phyloP scores from a whole-genome alignment of 306 rosid genomes.

The Hylodesmum podocarpum region DNA sequence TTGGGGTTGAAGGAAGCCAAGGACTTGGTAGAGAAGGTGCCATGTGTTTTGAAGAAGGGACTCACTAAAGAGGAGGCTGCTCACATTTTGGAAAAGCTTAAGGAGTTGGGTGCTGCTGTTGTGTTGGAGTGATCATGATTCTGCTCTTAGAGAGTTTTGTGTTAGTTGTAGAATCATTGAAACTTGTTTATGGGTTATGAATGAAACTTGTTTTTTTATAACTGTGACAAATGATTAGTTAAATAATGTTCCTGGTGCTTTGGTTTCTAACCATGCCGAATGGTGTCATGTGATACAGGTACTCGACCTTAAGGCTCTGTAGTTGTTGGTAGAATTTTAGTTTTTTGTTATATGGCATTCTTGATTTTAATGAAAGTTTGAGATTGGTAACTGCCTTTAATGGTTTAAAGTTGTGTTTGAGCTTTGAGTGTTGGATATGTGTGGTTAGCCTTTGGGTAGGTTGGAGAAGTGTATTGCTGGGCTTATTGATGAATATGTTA shows the following conservation, averaged over 20 bases:
- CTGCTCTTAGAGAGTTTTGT: background rate
- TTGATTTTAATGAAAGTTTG: background rate
- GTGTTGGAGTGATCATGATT: slow-evolving; percentile 34
- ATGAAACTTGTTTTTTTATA: too few species aligned
- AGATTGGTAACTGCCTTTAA: background rate
- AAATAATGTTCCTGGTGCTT: too few species aligned
- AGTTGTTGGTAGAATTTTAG: background rate
- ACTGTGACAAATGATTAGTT: slow-evolving; percentile 8
- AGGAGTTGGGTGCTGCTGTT: slow-evolving; percentile 51
- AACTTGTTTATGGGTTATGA: background rate
- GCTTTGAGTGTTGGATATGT: background rate
- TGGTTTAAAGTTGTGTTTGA: background rate
- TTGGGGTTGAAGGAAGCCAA: slow-evolving; percentile 57
- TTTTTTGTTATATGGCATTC: background rate
- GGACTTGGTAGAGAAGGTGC: slow-evolving; percentile 55
- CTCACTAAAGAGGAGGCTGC: slow-evolving; percentile 46
- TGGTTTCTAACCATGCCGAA: too few species aligned
- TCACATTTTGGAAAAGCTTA: slow-evolving; percentile 42
- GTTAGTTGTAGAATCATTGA: slow-evolving; percentile 21
- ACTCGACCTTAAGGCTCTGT: too few species aligned
- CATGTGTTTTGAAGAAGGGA: slow-evolving; percentile 52
- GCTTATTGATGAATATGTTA: background rate
- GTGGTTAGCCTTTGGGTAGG: background rate
- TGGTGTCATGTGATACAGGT: too few species aligned
- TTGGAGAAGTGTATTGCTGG: background rate